These are phyloP conservation scores for Kazachstania sp. DNA, from an alignment of 1,139 yeast genomes.

Conservation along the genomic window DNA sequence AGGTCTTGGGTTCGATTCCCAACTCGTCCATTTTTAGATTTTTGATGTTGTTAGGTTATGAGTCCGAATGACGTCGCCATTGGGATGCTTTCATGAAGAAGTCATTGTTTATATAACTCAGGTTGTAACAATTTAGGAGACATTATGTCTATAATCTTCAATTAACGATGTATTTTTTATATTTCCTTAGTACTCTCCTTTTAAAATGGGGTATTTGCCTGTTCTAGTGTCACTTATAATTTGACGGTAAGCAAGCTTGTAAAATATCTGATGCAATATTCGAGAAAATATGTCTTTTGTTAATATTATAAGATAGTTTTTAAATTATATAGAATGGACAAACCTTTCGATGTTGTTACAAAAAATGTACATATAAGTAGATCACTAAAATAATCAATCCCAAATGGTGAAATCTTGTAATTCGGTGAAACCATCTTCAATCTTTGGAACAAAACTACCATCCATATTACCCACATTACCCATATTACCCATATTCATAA, in stretches of 20 bases:
- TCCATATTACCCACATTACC: too few species aligned
- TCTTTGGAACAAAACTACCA: conserved; percentile 9
- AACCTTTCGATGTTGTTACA: not conserved
- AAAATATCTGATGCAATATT: too few species aligned
- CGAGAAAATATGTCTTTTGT: not conserved
- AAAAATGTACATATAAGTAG: not conserved
- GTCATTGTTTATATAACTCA: too few species aligned
- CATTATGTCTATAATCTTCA: too few species aligned
- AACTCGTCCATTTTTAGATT: conserved; percentile 8
- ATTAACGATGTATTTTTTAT: too few species aligned
- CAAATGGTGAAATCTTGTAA: conserved; percentile 14
- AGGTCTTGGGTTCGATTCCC: conserved; percentile 10
- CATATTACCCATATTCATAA: not conserved
- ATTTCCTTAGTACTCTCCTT: too few species aligned
- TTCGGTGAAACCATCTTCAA: conserved; percentile 13
- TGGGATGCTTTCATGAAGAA: too few species aligned
- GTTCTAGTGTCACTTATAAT: too few species aligned
- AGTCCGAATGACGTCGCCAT: too few species aligned
- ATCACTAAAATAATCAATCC: conserved; percentile 5
- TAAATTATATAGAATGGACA: not conserved
- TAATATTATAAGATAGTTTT: not conserved
- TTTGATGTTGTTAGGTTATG: not conserved
- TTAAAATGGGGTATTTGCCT: too few species aligned
- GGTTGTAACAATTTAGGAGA: too few species aligned
- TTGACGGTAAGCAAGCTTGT: too few species aligned